A percentile compares a stretch with the other conserved stretches of the same genome.
Conservation (phyloP, 1,284 basidiomycete genomes). For the Cystobasidium pallidum region DNA sequence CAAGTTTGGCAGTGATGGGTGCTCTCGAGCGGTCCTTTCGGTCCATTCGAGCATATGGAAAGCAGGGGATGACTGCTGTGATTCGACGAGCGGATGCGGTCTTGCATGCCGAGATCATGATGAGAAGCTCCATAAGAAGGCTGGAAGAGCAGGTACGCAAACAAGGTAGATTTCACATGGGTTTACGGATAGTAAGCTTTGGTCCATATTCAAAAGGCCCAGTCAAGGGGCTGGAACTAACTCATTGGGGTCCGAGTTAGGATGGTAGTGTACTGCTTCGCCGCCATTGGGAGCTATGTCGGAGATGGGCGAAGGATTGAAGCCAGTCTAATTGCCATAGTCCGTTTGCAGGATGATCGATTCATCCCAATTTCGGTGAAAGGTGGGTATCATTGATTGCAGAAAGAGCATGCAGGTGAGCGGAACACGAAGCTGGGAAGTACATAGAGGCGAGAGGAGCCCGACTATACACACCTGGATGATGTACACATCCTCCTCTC, state of each 20-base stretch:
- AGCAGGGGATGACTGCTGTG: conserved; percentile 97
- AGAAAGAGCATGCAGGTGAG: background rate
- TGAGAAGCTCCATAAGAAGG: conserved; percentile 70
- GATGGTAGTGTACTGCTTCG: conserved; percentile 37
- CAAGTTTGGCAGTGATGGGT: conserved; percentile 97
- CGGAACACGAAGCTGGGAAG: background rate
- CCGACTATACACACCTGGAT: conserved; percentile 65
- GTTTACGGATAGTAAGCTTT: background rate
- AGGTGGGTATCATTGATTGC: background rate
- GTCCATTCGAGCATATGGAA: conserved; percentile 88
- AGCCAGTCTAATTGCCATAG: conserved; percentile 55
- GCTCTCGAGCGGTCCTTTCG: conserved; percentile 97
- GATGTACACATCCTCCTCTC: conserved; percentile 97
- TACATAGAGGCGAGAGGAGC: background rate
- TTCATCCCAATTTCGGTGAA: conserved; percentile 8
- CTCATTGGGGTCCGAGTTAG: conserved; percentile 46
- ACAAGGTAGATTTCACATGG: background rate
- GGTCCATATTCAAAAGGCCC: background rate
- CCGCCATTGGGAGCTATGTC: conserved; percentile 38
- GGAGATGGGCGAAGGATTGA: conserved; percentile 53
- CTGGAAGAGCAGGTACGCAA: conserved; percentile 51
- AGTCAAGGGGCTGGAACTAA: background rate
- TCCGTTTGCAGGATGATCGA: conserved; percentile 11
- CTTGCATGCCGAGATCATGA: conserved; percentile 78
- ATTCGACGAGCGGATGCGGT: conserved; percentile 94